Conservation (phyloP, 352 stramenopile genomes). For the Blastocystis sp. region DNA sequence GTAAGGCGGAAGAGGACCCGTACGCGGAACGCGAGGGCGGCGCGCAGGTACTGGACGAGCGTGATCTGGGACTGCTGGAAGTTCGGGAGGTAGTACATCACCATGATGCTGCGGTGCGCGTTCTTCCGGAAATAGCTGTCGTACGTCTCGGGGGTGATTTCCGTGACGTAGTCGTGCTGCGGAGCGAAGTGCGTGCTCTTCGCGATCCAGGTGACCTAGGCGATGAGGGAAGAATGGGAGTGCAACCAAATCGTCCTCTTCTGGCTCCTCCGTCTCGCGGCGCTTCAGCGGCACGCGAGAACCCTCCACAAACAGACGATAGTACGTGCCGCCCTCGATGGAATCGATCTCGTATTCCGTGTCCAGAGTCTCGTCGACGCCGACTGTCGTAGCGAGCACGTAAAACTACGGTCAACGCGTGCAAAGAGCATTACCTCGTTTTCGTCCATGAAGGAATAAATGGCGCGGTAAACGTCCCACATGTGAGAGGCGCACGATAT, state of each 20-base stretch:
- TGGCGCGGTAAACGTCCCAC: slow-evolving; percentile 45
- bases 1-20: not conserved
- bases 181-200: slow-evolving; percentile 35
- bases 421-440: not conserved
- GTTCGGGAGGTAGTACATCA: slow-evolving; percentile 60
- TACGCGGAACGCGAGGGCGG: slow-evolving; percentile 34
- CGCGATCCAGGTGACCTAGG: slow-evolving; percentile 46
- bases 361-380: slow-evolving; percentile 15
- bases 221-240: not conserved
- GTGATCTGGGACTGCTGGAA: slow-evolving; percentile 35
- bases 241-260: not conserved
- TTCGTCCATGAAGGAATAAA: slow-evolving; percentile 55
- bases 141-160: slow-evolving; percentile 6
- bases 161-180: slow-evolving; percentile 15
- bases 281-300: slow-evolving; percentile 2
- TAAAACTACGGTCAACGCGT: slow-evolving; percentile 15
- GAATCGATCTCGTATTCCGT: slow-evolving; percentile 34
- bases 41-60: slow-evolving; percentile 47
- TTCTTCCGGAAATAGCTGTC: slow-evolving; percentile 50
- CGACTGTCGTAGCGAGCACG: slow-evolving; percentile 37
- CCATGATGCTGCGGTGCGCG: slow-evolving; percentile 11
- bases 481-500: slow-evolving; percentile 20
- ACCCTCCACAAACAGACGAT: slow-evolving; percentile 60
- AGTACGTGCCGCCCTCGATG: slow-evolving; percentile 26
- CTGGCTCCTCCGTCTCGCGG: slow-evolving; percentile 16